Evolutionary conservation across 2,329 filamentous ascomycete species (phyloP), one percentile per base, ranked within the genome.

Genomic region (Diaporthe eres): DNA sequence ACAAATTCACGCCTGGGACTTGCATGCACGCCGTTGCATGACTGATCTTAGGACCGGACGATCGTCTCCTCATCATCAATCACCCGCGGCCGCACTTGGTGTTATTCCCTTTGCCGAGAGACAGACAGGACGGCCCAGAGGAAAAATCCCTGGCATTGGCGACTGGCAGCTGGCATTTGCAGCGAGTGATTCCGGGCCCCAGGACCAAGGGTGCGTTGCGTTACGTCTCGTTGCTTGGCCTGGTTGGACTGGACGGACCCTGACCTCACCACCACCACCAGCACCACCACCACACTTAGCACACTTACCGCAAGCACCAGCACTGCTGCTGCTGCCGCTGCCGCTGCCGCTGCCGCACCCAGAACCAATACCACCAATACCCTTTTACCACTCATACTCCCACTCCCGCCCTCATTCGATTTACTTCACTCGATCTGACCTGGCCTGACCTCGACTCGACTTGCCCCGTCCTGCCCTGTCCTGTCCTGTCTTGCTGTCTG

Each of bases 281-380:
- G 44, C 44, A 37, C 42, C 34, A 25, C 42, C 34, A 25, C 22
- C 28, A n/a, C 55, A 31, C 10, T 22, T 19, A 10, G 6, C 31
- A 34, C 60, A 28, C 39, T 28, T 12, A 42, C 37, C 37, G 42
- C 58, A 9, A 63, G n/a, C 58, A 63, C 34, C 12, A 39, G 34
- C 10, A 49, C 47, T n/a, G 47, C 47, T 25, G 34, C 58, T 42
- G 58, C 47, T n/a, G 47, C 47, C 13, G 34, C 58, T 42, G 58
- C 58, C 12, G 57, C 58, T 42, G 13, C 58, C 37, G 17, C 61
- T 63, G 22, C 42, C 63, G 12, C 44, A 51, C 44, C 63, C 17
- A 63, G 60, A 37, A 53, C 63, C 63, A 68, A 68, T 51, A 53
- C 63, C 63, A 53, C 63, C 63, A 68, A 49, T 34, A 67, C 28